A percentile compares a stretch with the other conserved stretches of the same genome.
phyloP scores from a whole-genome alignment of 257 asterid genomes.

The Datura wrightii region DNA sequence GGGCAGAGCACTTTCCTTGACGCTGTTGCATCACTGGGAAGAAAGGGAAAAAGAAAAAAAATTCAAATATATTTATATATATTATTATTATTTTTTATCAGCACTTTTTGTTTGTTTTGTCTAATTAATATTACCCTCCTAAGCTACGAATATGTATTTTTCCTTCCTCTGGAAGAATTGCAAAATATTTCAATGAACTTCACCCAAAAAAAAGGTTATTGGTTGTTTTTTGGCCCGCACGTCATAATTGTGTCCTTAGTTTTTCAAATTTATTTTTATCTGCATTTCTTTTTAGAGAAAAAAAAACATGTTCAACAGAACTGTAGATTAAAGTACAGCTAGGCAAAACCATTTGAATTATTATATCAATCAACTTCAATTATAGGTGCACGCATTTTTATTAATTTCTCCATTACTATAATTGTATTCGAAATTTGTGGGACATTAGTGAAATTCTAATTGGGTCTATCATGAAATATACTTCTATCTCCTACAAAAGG shows the following conservation, averaged over 20 bases:
- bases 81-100: not conserved
- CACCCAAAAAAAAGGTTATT: not conserved
- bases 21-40: not conserved
- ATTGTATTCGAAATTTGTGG: slow-evolving; percentile 9
- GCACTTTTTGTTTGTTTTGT: not conserved
- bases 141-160: not conserved
- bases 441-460: not conserved
- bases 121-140: not conserved
- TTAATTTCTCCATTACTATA: not conserved
- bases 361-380: not conserved
- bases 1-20: slow-evolving; percentile 4
- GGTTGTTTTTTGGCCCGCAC: not conserved
- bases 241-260: not conserved
- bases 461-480: not conserved
- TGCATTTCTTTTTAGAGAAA: not conserved
- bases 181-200: not conserved
- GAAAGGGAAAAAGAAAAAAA: not conserved
- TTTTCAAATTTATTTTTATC: not conserved
- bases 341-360: not conserved
- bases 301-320: not conserved
- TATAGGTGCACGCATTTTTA: not conserved
- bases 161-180: not conserved
- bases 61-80: not conserved
- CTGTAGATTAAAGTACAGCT: not conserved
- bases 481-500: not conserved